phyloP scores from a whole-genome alignment of 2,329 filamentous ascomycete genomes.

The Knoxdaviesia proteae region DNA sequence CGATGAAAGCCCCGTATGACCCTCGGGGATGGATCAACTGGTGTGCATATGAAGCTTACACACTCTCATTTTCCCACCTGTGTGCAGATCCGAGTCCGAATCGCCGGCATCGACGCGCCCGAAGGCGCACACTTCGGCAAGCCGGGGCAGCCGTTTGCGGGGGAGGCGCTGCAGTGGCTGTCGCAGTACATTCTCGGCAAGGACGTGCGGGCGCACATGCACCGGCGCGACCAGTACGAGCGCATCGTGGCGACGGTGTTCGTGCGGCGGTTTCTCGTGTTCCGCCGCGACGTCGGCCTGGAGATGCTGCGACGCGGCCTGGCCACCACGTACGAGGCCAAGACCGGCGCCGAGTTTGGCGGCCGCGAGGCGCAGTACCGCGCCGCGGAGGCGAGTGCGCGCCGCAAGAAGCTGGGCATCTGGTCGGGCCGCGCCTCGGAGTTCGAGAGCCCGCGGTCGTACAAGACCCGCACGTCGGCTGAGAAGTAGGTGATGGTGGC shows the following conservation, averaged over 20 bases:
- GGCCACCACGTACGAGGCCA: conserved; percentile 87
- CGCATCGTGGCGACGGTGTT: conserved; percentile 74
- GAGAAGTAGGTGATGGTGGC: too few species aligned
- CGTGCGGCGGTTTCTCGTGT: conserved; percentile 45
- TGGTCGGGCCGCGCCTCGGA: conserved; percentile 46
- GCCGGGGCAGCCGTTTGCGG: conserved; percentile 63
- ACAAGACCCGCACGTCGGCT: conserved; percentile 30
- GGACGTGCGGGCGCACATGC: conserved; percentile 63
- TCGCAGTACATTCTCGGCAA: conserved; percentile 46
- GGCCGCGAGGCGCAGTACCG: conserved; percentile 43
- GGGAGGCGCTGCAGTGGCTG: conserved; percentile 71
- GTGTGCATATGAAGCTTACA: not conserved
- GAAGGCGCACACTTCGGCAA: conserved; percentile 84
- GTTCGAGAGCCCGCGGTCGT: conserved; percentile 72
- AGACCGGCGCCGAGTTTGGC: conserved; percentile 75
- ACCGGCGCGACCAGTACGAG: conserved; percentile 78
- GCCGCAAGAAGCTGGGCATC: conserved; percentile 44
- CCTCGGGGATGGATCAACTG: too few species aligned
- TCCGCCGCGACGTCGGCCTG: conserved; percentile 61
- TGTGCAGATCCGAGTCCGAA: conserved; percentile 57
- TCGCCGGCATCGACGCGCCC: conserved; percentile 85
- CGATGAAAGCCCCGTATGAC: too few species aligned
- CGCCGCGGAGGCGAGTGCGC: conserved; percentile 45
- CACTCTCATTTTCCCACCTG: conserved; percentile 1
- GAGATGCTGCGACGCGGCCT: conserved; percentile 74